Base-by-base conservation (phyloP, 306 rosid species). In the Casuarina cunninghamiana region DNA sequence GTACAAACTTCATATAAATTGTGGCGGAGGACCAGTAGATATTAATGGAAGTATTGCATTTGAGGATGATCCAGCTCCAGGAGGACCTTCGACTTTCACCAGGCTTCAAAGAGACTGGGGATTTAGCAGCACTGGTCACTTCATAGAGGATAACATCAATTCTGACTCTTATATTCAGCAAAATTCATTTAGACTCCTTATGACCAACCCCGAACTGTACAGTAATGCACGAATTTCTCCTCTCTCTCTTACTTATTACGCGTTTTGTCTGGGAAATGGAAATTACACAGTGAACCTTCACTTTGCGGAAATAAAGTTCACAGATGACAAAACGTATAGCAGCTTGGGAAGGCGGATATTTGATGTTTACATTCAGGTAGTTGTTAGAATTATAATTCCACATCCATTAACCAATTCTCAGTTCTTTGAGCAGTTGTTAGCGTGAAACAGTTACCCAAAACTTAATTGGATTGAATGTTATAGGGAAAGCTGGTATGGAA, bases 271-370 rank as follows among this genome's bases (percentile, higher is more conserved):
- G 81, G 72, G 81, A 69, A 50, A 76, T 57, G 83, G 89, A 78
- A 13, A 7, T 38, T 87, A 87, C 84, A 80, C 84, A 5, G 78
- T 85, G 43, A 69, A 13, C 10, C 88, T 84, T 71, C 86, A 74
- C 67, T 87, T 87, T 76, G 88, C 88, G 6, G 90, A 87, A 79
- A 74, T 77, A 62, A 57, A 10, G 69, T 87, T 87, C 69, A 13
- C 48, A 26, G 10, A 57, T 48, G 77, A 37, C 43, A 51, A 9
- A 37, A 54, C 88, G 7, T 82, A 11, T 66, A 43, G 45, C 17
- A 87, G 90, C 86, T 62, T 84, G 62, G 90, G 90, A 78, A 87
- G 90, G 78, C 90, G 90, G 11, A 13, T 84, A 62, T 87, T 87
- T 62, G 80, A 87, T 75, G 76, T 84, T 50, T 87, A 79, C 53